These are phyloP conservation scores for Orbilia brochopaga DNA, from an alignment of 2,329 filamentous ascomycete genomes.

Conservation along the genomic window DNA sequence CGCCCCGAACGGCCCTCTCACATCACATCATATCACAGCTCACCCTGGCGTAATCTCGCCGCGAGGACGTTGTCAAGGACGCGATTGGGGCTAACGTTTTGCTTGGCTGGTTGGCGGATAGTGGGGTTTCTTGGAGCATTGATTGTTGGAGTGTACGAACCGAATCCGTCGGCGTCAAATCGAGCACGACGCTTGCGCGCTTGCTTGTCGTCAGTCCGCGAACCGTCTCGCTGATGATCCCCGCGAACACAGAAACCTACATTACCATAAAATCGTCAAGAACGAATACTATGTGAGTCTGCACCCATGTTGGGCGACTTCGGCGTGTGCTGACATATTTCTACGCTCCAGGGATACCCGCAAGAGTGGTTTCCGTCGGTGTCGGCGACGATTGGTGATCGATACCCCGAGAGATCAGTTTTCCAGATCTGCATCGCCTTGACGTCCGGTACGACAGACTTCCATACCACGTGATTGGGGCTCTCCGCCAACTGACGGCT, in stretches of 20 bases:
- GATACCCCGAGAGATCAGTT: conserved; percentile 93
- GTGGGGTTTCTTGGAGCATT: conserved; percentile 50
- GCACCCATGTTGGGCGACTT: background rate
- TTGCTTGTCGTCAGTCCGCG: conserved; percentile 56
- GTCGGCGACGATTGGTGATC: conserved; percentile 94
- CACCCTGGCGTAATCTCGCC: conserved; percentile 15
- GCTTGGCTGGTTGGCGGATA: conserved; percentile 26
- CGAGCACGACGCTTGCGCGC: conserved; percentile 72
- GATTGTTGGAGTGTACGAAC: conserved; percentile 54
- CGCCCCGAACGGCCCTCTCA: conserved; percentile 23
- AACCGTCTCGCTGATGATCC: conserved; percentile 27
- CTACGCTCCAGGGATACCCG: conserved; percentile 70
- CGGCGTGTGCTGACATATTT: background rate
- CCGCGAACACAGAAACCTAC: conserved; percentile 62
- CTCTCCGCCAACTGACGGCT: conserved; percentile 25
- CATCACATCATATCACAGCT: conserved; percentile 24
- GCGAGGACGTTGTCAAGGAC: conserved; percentile 48
- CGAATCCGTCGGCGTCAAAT: background rate
- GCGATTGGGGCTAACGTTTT: conserved; percentile 34
- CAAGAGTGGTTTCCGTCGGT: conserved; percentile 97
- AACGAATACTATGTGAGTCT: conserved; percentile 79
- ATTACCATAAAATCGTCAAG: conserved; percentile 96
- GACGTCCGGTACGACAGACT: conserved; percentile 71
- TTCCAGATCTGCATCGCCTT: conserved; percentile 98
- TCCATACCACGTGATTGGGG: conserved; percentile 4